Conservation (phyloP, 73 alveolate genomes). For the Paramecium primaurelia region DNA sequence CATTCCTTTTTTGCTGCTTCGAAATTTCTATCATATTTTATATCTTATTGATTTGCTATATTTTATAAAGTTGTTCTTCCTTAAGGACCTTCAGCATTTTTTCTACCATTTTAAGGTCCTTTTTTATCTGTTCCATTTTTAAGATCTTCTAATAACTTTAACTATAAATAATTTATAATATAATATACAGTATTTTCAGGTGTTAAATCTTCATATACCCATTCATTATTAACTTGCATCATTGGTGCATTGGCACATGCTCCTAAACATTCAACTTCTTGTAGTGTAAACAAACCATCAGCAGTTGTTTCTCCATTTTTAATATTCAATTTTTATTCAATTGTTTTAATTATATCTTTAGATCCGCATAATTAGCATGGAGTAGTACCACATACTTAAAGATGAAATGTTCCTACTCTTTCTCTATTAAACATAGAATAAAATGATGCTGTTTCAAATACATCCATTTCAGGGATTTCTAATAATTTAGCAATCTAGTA, state of each 20-base stretch:
- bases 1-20: conserved; percentile 54
- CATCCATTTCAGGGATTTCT: conserved; percentile 84
- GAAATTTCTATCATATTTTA: conserved; percentile 44
- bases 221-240: conserved; percentile 87
- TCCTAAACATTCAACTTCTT: conserved; percentile 91
- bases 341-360: conserved; percentile 75
- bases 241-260: conserved; percentile 94
- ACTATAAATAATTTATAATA: not conserved
- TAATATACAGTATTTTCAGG: conserved; percentile 72
- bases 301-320: conserved; percentile 72
- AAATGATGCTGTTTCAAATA: conserved; percentile 86
- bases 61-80: conserved; percentile 79
- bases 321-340: conserved; percentile 57
- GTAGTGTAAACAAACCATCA: conserved; percentile 83
- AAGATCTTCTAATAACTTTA: conserved; percentile 67
- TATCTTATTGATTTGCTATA: conserved; percentile 8
- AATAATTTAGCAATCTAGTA: conserved; percentile 71
- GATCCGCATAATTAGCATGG: conserved; percentile 93
- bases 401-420: conserved; percentile 84
- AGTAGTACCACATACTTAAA: conserved; percentile 90
- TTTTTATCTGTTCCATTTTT: conserved; percentile 77
- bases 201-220: conserved; percentile 90
- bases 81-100: conserved; percentile 75
- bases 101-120: conserved; percentile 84
- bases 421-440: conserved; percentile 90